Percentiles rank a stretch among this genome's conserved stretches.
Evolutionary conservation across 2,329 filamentous ascomycete species (phyloP).

Genomic region (Diaporthe velutina): DNA sequence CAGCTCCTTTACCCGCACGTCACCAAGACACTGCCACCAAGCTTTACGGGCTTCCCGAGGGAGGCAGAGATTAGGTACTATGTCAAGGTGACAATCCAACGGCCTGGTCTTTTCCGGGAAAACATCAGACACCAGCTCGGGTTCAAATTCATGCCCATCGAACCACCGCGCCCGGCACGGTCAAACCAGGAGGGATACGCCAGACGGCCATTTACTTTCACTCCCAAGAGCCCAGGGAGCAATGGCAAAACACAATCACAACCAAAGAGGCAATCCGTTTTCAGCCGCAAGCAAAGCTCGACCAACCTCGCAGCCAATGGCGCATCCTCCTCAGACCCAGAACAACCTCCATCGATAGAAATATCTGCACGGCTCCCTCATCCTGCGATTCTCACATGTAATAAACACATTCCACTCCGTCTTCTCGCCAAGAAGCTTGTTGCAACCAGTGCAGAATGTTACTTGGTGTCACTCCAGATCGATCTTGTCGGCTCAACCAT

Average conservation of each 20-base stretch:
- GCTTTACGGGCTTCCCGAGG: conserved; percentile 86
- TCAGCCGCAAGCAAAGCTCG: conserved; percentile 40
- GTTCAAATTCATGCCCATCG: conserved; percentile 93
- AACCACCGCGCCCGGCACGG: conserved; percentile 79
- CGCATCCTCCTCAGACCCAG: conserved; percentile 6
- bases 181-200: conserved; percentile 87
- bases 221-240: conserved; percentile 52
- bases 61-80: conserved; percentile 95
- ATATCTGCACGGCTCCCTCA: conserved; percentile 84
- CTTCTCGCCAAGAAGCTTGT: conserved; percentile 83
- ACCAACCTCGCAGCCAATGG: conserved; percentile 19
- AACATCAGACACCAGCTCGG: conserved; percentile 79
- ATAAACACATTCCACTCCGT: conserved; percentile 84
- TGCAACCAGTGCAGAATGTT: conserved; percentile 76
- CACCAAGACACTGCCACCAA: conserved; percentile 89
- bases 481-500: conserved; percentile 84
- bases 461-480: conserved; percentile 83
- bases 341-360: conserved; percentile 78
- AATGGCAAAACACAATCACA: conserved; percentile 37
- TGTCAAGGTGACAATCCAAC: conserved; percentile 92
- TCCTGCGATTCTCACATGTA: conserved; percentile 90
- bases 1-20: conserved; percentile 78
- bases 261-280: conserved; percentile 60
- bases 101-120: conserved; percentile 91
- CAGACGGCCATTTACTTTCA: conserved; percentile 74